Evolutionary conservation across 2,329 filamentous ascomycete genomes (phyloP), one percentile per base, ranked within the genome.

Genomic region (Aspergillus hiratsukae): DNA sequence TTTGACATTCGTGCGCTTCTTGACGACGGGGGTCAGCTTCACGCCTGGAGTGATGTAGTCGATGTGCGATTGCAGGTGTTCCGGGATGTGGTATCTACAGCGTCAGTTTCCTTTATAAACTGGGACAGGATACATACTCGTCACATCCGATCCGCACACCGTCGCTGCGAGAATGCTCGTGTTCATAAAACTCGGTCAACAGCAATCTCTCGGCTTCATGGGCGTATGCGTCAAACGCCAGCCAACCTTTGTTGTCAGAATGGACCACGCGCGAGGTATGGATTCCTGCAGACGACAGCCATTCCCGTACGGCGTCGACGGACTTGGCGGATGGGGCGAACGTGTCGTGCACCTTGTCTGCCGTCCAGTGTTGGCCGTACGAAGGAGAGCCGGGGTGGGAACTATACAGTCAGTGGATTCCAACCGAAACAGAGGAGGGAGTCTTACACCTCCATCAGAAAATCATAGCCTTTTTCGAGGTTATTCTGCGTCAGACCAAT

Each of bases 41-140:
- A 82, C 77, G 17, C 81, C 81, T 0, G 81, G 81, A 1, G 78
- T 83, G 45, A 84, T 76, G 66, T 83, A 83, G 68, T 84, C 81
- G 52, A 84, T 72, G 58, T 83, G 79, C 14, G 73, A 61, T 46
- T 72, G 72, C 21, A 83, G 62, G 49, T 77, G 65, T 27, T 72
- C 71, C 2, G 81, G 81, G 4, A 84, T 68, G 56, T 81, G 79
- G 64, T 83, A 82, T 61, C 67, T 69, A 9, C 14, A 29, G 7
- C 29, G 41, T 21, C 2, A 57, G 27, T 6, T 2, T 23, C 23
- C 23, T n/a, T n/a, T n/a, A 23, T 23, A 23, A 23, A 23, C 23
- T 2, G 23, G 23, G 23, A 23, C 23, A 23, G 23, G 23, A 23
- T 23, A n/a, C 72, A 63, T 74, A 78, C 64, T 74, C 66, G 14